Conservation (phyloP, 2,329 filamentous ascomycete species). For the Beauveria scarabaeidicola region DNA sequence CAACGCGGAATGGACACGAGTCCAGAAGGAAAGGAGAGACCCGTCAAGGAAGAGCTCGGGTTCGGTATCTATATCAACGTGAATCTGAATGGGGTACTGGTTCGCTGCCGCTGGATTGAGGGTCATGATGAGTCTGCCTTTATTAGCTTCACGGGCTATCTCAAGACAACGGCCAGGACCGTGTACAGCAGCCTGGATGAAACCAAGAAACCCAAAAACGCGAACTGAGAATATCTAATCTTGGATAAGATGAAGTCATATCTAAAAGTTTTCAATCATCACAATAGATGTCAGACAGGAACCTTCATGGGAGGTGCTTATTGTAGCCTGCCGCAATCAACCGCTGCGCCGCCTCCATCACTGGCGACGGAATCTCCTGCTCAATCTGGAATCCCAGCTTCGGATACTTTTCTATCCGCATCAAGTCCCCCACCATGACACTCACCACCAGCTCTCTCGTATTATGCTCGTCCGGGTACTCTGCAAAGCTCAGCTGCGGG, state of each 20-base stretch:
- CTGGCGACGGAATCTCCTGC: constrained; percentile 31
- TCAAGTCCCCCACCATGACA: constrained; percentile 37
- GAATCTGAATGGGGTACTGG: constrained; percentile 30
- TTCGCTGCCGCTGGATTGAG: constrained; percentile 56
- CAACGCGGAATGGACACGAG: constrained; percentile 38
- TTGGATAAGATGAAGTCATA: neutral
- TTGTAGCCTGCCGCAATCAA: constrained; percentile 31
- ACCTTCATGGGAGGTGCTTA: constrained; percentile 28
- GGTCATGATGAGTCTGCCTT: constrained; percentile 67
- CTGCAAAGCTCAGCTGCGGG: constrained; percentile 28
- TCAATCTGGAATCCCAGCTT: constrained; percentile 34
- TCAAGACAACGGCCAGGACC: constrained; percentile 39
- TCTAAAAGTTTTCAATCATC: too few relatives aligned
- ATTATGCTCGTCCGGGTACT: constrained; percentile 34
- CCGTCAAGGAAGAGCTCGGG: constrained; percentile 29
- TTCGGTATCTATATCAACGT: constrained; percentile 48
- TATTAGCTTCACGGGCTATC: constrained; percentile 79
- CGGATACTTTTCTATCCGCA: constrained; percentile 35
- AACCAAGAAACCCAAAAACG: neutral
- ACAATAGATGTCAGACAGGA: neutral
- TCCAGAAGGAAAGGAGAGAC: constrained; percentile 20
- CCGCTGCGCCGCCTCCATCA: constrained; percentile 34
- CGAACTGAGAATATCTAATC: neutral
- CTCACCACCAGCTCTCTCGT: constrained; percentile 33
- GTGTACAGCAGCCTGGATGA: neutral